Base-by-base conservation (phyloP, 805 yeast genomes). In the Tetrapisispora nanseiensis region DNA sequence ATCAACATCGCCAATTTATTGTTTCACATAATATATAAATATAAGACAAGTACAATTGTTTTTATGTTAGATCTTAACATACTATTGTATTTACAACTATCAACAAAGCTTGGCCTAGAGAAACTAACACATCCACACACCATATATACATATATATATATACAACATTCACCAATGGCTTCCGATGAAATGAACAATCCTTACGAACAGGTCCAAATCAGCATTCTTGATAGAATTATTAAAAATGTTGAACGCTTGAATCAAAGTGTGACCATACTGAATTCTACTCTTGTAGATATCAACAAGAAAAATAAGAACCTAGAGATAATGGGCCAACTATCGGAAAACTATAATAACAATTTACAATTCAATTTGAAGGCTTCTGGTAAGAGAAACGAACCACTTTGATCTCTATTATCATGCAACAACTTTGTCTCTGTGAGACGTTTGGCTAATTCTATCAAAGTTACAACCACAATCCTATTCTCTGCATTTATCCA, bases 181-280 rank as follows among this genome's bases (percentile, higher is more conserved):
- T 22, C 15, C 15, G 38, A 33, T 15, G 43, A 36, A 27, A 83
- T 84, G 94, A 86, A 84, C 62, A 85, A 84, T 52, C 95, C 95
- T 4, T 89, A 85, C 55, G 89, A 83, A 52, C 82, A 81, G 55
- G 82, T 76, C 6, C 95, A 86, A 56, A 79, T 75, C 49, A 86
- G 86, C 13, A 66, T 86, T 19, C 67, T 82, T 32, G 75, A 84
- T 10, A 75, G 95, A 48, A 83, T 85, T n/a, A 76, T 82, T 39
- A 76, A 74, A 58, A 83, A 82, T 50, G 76, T 84, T 80, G 86
- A 82, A 52, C 69, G 79, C 46, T 64, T 86, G 48, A 86, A 86
- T 55, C 83, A 78, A 46, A 80, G 86, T 29, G 75, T 86, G 1
- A 71, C 67, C 9, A 73, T 76, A 3, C 64, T 85, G 54, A 86